Base-by-base conservation (phyloP, 148 eudicot species). In the Dianthus caryophyllus region DNA sequence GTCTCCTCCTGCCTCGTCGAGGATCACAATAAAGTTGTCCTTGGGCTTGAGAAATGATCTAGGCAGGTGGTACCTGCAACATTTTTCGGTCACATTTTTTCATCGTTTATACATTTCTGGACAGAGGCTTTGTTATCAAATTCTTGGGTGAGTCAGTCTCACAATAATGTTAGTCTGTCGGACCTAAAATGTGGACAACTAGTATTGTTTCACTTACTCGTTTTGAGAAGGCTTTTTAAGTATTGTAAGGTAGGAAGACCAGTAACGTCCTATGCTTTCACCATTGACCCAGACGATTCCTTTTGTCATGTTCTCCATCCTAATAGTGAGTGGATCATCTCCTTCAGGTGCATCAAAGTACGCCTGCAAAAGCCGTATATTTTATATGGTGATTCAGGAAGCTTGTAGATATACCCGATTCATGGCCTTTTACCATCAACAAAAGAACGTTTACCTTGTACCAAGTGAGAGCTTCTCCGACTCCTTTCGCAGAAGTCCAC, bases 271-370 rank as follows among this genome's bases (percentile, higher is more conserved):
- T 30, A 93, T 78, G 80, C 80, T 83, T 8, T 50, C 39, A 44
- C 98, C 98, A 52, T 93, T 93, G 51, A 89, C 79, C 88, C 89
- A 93, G 63, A 73, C 54, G 76, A 85, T 74, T 5, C 96, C 98
- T 70, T 93, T 93, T 21, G 81, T 87, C 96, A 89, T 93, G 33
- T 76, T 66, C 16, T 61, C 78, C 83, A 85, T 72, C 53, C 50
- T 74, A 33, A 93, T 53, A 2, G 88, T 90, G 36, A 93, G 69
- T 0, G 96, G 96, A 29, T 73, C 80, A 12, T 71, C 31, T 10
- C 98, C 98, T 80, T 84, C 88, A 1, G 96, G 98, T 24, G 80
- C 79, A 76, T 87, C 94, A 65, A 93, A 93, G 73, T 75, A 80
- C 46, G 96, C 71, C 96, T 87, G 68, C 53, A 71, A 63, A 43